phyloP scores from a whole-genome alignment of 106 monocot genomes.

The Triglochin maritima region DNA sequence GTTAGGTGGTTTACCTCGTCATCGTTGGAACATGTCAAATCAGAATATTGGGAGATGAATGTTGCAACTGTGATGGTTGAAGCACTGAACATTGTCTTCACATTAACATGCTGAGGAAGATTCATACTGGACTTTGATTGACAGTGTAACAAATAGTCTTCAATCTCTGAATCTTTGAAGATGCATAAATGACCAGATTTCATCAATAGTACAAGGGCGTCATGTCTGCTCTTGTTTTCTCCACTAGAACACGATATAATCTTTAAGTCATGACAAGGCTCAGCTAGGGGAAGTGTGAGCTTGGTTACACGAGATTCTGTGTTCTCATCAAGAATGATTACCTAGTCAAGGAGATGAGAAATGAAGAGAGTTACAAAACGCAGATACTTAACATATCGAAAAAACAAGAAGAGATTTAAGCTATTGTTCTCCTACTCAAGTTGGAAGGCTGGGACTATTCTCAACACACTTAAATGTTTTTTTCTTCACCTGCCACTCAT shows the following conservation, averaged over 20 bases:
- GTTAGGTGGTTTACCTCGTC: slow-evolving; percentile 33
- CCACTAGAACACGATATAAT: slow-evolving; percentile 39
- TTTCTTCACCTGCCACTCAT: too few relatives aligned
- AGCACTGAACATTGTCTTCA: slow-evolving; percentile 48
- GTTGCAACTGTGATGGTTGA: slow-evolving; percentile 45
- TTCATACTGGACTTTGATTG: slow-evolving; percentile 46
- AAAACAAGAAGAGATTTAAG: not conserved
- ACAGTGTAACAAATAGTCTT: slow-evolving; percentile 41
- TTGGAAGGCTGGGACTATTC: too few relatives aligned
- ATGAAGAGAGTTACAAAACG: not conserved
- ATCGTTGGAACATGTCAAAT: slow-evolving; percentile 5
- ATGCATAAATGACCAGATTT: slow-evolving; percentile 60
- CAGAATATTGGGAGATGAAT: slow-evolving; percentile 25
- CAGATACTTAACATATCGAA: not conserved
- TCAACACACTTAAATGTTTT: too few relatives aligned
- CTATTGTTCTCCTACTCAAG: too few relatives aligned
- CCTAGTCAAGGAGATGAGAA: slow-evolving; percentile 17
- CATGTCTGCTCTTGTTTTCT: slow-evolving; percentile 39
- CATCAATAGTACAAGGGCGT: slow-evolving; percentile 52
- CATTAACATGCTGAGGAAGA: slow-evolving; percentile 34
- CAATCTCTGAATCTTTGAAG: slow-evolving; percentile 68
- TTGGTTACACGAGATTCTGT: slow-evolving; percentile 67
- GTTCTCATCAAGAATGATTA: slow-evolving; percentile 64
- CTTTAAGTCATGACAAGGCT: slow-evolving; percentile 60
- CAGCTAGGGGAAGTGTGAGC: slow-evolving; percentile 61